Evolutionary conservation across 129 eudicot genomes (phyloP).

Genomic region (Helichrysum umbraculigerum): DNA sequence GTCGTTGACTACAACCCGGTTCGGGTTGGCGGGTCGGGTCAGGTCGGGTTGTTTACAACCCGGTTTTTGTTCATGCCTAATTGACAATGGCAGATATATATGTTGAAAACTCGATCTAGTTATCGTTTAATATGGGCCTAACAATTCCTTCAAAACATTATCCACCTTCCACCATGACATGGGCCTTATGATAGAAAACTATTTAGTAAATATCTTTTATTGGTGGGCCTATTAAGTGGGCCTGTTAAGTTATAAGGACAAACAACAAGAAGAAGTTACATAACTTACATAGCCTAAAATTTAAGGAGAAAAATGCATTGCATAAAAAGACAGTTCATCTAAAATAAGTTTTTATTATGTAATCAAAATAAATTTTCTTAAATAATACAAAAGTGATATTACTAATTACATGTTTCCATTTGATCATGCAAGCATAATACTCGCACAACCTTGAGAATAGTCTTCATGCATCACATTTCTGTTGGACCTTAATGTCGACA

Average conservation of each 20-base stretch:
- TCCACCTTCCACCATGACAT: not conserved
- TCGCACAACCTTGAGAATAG: slow-evolving; percentile 19
- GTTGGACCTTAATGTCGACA: too few species aligned
- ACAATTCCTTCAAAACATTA: not conserved
- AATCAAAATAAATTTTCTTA: not conserved
- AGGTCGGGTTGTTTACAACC: too few species aligned
- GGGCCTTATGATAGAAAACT: not conserved
- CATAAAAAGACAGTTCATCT: not conserved
- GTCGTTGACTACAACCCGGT: too few species aligned
- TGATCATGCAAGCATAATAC: slow-evolving; percentile 30
- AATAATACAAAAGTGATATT: not conserved
- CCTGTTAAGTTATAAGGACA: too few species aligned
- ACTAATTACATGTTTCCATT: slow-evolving; percentile 3
- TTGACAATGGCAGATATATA: too few species aligned
- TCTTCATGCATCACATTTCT: not conserved
- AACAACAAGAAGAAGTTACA: too few species aligned
- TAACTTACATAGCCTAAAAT: too few species aligned
- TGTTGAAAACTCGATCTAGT: not conserved
- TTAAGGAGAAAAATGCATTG: not conserved
- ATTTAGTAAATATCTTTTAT: not conserved
- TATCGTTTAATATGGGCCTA: not conserved
- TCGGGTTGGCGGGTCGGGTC: too few species aligned
- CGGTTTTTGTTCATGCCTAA: too few species aligned
- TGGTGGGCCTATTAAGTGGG: too few species aligned
- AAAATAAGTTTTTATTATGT: too few species aligned